Evolutionary conservation across 2,329 filamentous ascomycete species (phyloP).

Genomic region (Claviceps sp.): DNA sequence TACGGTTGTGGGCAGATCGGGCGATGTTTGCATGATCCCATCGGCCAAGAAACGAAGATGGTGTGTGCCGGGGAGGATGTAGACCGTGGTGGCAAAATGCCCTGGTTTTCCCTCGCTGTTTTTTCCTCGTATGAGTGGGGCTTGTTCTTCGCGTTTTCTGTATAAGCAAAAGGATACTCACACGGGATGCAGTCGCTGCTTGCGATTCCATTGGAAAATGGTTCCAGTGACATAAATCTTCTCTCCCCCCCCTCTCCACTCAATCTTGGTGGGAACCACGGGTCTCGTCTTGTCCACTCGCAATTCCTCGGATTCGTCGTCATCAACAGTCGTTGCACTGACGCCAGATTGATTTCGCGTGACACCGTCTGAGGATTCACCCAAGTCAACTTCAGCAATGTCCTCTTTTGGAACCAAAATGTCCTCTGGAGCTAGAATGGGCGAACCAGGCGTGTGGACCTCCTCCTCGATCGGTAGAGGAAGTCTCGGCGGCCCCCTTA

Average conservation of each 20-base stretch:
- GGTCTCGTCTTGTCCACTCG: constrained; percentile 61
- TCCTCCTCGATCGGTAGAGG: constrained; percentile 92
- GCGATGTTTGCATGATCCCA: constrained; percentile 80
- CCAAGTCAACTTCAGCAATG: constrained; percentile 37
- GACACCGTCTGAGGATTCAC: constrained; percentile 35
- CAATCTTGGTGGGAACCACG: constrained; percentile 70
- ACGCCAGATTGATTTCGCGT: constrained; percentile 44
- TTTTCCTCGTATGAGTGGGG: not conserved
- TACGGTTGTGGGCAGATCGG: constrained; percentile 81
- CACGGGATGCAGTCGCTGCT: constrained; percentile 77
- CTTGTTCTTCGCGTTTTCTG: not conserved
- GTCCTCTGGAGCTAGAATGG: constrained; percentile 58
- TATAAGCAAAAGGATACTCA: constrained; percentile 36
- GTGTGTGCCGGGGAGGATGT: constrained; percentile 84
- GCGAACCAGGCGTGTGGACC: constrained; percentile 76
- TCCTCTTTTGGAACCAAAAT: not conserved
- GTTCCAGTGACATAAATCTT: constrained; percentile 95
- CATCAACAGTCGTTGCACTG: constrained; percentile 55
- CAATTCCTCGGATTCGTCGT: constrained; percentile 66
- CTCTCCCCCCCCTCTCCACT: constrained; percentile 73
- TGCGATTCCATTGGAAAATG: constrained; percentile 94
- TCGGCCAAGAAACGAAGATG: constrained; percentile 95
- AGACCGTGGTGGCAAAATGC: constrained; percentile 63
- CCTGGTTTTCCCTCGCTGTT: constrained; percentile 41
- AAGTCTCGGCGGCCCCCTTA: constrained; percentile 67